These are phyloP conservation scores for Claviceps sp. DNA, from an alignment of 2,329 filamentous ascomycete species.

Conservation along the genomic window DNA sequence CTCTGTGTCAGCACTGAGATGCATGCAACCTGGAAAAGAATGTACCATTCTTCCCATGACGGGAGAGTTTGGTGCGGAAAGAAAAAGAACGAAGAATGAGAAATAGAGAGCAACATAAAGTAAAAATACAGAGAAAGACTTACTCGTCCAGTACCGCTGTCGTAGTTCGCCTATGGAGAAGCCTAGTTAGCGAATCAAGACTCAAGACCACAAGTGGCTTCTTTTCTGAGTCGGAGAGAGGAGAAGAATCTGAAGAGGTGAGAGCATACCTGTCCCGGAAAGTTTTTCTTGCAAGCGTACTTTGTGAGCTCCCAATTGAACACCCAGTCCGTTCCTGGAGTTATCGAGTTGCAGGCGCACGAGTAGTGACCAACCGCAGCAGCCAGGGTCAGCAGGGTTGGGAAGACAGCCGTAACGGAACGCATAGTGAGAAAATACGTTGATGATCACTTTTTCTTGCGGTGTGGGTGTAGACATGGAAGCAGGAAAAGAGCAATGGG, in stretches of 20 bases:
- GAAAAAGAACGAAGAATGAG: background rate
- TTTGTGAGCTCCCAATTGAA: background rate
- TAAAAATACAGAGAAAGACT: background rate
- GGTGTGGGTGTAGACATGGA: too few species aligned
- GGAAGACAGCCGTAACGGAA: background rate
- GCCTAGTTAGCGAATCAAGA: background rate
- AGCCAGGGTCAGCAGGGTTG: background rate
- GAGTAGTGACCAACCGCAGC: slow-evolving; percentile 10
- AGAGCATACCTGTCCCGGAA: background rate
- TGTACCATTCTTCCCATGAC: background rate
- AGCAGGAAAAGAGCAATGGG: too few species aligned
- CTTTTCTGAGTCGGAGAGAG: background rate
- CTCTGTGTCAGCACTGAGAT: background rate
- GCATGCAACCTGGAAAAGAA: background rate
- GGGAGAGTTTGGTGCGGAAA: background rate
- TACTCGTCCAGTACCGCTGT: background rate
- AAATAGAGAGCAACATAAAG: too few species aligned
- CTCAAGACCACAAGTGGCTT: background rate
- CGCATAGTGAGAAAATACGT: background rate
- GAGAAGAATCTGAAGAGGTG: too few species aligned
- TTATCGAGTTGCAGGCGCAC: background rate
- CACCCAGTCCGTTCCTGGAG: background rate
- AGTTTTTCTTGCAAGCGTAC: background rate
- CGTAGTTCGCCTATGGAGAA: background rate
- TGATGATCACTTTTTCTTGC: too few species aligned